Conservation (phyloP, 257 asterid genomes). For the Nemophila menziesii region DNA sequence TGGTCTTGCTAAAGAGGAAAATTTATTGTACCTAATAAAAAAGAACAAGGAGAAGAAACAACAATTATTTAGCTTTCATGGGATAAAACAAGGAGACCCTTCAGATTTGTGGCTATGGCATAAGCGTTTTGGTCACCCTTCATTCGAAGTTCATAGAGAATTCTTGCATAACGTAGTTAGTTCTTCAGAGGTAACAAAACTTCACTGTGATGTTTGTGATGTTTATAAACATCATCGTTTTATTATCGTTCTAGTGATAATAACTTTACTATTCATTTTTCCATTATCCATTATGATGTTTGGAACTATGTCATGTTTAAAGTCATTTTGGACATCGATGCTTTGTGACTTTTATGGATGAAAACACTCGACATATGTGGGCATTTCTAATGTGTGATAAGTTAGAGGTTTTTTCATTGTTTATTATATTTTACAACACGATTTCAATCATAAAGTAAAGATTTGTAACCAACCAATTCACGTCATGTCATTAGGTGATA, state of each 20-base stretch:
- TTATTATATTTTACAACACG: too few species aligned
- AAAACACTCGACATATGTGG: not conserved
- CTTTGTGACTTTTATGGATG: not conserved
- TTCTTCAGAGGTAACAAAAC: too few species aligned
- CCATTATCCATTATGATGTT: too few species aligned
- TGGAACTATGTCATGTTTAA: not conserved
- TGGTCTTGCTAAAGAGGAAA: not conserved
- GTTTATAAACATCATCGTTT: too few species aligned
- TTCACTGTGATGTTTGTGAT: too few species aligned
- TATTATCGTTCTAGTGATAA: too few species aligned
- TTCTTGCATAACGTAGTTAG: too few species aligned
- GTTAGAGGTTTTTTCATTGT: too few species aligned
- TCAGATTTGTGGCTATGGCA: not conserved
- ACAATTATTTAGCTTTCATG: not conserved
- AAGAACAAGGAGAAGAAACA: not conserved
- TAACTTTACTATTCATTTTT: too few species aligned
- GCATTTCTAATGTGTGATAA: not conserved
- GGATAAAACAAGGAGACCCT: not conserved
- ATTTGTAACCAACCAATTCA: too few species aligned
- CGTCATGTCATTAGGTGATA: too few species aligned
- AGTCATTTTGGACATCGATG: not conserved
- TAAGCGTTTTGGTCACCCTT: not conserved
- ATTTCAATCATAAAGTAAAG: too few species aligned
- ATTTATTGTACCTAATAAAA: not conserved
- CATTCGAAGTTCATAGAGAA: not conserved